Base-by-base conservation (phyloP, 306 rosid genomes). In the Acmispon strigosus region DNA sequence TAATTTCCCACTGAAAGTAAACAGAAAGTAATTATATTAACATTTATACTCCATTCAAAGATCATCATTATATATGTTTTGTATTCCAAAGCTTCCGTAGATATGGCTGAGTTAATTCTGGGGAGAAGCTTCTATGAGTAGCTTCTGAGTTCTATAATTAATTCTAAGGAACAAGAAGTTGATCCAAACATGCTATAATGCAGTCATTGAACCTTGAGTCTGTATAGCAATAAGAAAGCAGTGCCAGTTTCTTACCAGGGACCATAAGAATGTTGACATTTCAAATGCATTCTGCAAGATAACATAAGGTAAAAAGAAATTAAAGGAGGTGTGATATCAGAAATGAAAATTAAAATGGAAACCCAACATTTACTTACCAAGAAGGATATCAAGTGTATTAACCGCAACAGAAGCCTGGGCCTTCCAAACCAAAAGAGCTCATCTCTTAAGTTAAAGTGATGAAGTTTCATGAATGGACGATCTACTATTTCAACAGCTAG, bases 241-340 rank as follows among this genome's bases (percentile, higher is more conserved):
- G 29, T n/a, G 16, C 8, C 19, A 66, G 56, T 56, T 74, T 75
- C 97, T 90, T 86, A 94, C 97, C 83, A 94, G 54, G 75, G 99
- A 90, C 99, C 99, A 94, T 48, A 91, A 27, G 70, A 89, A 94
- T 42, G 90, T 83, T 56, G 99, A 93, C 97, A 94, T 89, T 82
- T 94, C 99, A 69, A 94, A 89, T 29, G 99, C 96, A 76, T 94
- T 94, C 98, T 94, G 87, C 76, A 81, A 74, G 78, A 72, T 42
- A 7, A 14, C 27, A 68, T 37, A 22, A 64, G 19, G 53, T 64
- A 22, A 16, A 24, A 29, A 41, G 66, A 54, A 73, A 50, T 44
- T 18, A 29, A 41, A 49, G 37, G 41, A 61, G 44, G 36, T 42
- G 50, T 66, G 19, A 3, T 55, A 19, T 49, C 22, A 39, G 14